phyloP scores from a whole-genome alignment of 441 rosid genomes.

The Sinapis alba region DNA sequence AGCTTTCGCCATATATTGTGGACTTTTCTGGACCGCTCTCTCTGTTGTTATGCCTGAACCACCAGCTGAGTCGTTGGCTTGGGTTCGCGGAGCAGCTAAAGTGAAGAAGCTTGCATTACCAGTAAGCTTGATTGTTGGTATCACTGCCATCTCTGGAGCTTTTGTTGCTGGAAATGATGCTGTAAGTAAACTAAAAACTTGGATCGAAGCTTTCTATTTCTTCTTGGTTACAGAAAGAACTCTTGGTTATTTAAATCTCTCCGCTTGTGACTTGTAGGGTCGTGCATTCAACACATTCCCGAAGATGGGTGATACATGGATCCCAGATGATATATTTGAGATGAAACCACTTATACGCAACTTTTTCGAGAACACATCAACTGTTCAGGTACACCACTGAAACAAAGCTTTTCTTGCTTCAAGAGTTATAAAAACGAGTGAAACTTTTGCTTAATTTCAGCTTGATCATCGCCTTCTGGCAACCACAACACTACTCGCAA shows the following conservation, averaged over 20 bases:
- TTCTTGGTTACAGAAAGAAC: neutral
- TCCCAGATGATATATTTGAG: conserved; percentile 72
- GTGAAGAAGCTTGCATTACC: conserved; percentile 86
- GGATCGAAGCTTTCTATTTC: neutral
- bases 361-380: conserved; percentile 87
- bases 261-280: conserved; percentile 51
- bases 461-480: conserved; percentile 90
- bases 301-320: conserved; percentile 91
- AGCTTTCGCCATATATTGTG: conserved; percentile 85
- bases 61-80: conserved; percentile 76
- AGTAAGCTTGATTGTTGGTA: conserved; percentile 73
- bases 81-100: conserved; percentile 85
- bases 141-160: conserved; percentile 91
- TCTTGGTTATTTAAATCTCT: neutral
- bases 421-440: neutral
- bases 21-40: conserved; percentile 93
- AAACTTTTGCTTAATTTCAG: conserved; percentile 40
- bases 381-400: conserved; percentile 66
- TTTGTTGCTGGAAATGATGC: conserved; percentile 99
- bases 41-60: conserved; percentile 96
- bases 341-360: conserved; percentile 84
- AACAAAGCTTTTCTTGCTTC: neutral
- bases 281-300: conserved; percentile 91
- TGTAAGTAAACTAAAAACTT: conserved; percentile 45
- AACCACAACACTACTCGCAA: conserved; percentile 55